phyloP scores from a whole-genome alignment of 73 alveolate genomes.

The Paramecium bursaria region DNA sequence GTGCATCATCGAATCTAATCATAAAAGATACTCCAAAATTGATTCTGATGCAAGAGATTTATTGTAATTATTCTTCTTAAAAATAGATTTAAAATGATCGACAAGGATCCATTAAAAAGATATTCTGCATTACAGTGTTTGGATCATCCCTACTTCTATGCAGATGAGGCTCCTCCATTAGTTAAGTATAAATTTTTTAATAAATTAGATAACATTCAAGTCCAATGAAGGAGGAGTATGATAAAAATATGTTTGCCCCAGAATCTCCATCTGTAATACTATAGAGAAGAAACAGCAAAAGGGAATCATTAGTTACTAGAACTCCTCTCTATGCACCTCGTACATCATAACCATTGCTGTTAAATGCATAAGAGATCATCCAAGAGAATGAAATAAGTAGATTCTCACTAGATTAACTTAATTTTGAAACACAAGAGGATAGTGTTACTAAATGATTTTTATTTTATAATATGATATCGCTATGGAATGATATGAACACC shows the following conservation, averaged over 20 bases:
- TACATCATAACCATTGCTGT: background rate
- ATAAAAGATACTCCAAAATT: background rate
- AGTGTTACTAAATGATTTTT: too few relatives aligned
- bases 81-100: slow-evolving; percentile 24
- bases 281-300: slow-evolving; percentile 5
- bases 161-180: too few relatives aligned
- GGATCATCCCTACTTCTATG: too few relatives aligned
- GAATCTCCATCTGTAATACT: too few relatives aligned
- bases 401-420: too few relatives aligned
- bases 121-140: slow-evolving; percentile 29
- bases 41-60: slow-evolving; percentile 2
- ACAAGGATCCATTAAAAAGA: slow-evolving; percentile 30
- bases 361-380: too few relatives aligned
- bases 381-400: too few relatives aligned
- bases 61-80: background rate
- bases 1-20: slow-evolving; percentile 41
- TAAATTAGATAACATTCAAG: too few relatives aligned
- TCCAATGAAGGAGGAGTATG: too few relatives aligned
- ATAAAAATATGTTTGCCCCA: too few relatives aligned
- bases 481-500: slow-evolving; percentile 51
- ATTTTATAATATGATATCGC: slow-evolving; percentile 55
- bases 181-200: too few relatives aligned
- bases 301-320: slow-evolving; percentile 29
- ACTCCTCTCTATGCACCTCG: slow-evolving; percentile 59
- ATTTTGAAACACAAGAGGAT: too few relatives aligned